These are phyloP conservation scores for Pichia sp. DNA, from an alignment of 1,139 yeast species.

Conservation along the genomic window DNA sequence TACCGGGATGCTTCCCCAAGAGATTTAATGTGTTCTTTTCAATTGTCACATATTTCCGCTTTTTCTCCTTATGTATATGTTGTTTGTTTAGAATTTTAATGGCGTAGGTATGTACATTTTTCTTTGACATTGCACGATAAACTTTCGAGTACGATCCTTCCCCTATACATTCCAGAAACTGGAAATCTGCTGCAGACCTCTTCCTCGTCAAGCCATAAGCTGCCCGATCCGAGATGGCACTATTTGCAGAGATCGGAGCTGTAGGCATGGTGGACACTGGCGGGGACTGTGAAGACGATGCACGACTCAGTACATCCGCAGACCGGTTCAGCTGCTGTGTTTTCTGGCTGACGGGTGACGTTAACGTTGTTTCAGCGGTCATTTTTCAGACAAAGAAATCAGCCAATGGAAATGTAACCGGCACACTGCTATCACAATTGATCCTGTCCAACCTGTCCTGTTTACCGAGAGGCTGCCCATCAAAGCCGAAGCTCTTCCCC, in stretches of 20 bases:
- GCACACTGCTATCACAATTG: not conserved
- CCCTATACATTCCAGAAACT: constrained; percentile 82
- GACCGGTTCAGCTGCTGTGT: not conserved
- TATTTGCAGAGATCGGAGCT: not conserved
- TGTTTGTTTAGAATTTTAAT: constrained; percentile 87
- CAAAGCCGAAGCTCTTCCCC: not conserved
- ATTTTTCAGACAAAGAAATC: not conserved
- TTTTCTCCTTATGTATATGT: constrained; percentile 91
- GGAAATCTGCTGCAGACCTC: constrained; percentile 77
- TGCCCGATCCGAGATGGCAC: not conserved
- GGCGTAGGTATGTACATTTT: constrained; percentile 74
- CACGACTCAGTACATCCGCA: not conserved
- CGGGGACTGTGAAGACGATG: not conserved
- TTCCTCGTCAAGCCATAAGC: constrained; percentile 30
- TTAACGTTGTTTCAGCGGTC: constrained; percentile 1
- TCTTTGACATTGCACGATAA: constrained; percentile 75
- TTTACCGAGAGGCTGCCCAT: not conserved
- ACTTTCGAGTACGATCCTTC: constrained; percentile 97
- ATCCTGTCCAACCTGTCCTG: not conserved
- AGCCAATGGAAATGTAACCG: constrained; percentile 1
- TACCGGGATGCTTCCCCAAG: constrained; percentile 80
- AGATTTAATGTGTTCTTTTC: constrained; percentile 90
- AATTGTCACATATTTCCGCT: constrained; percentile 92
- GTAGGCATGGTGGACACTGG: not conserved
- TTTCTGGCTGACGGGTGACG: not conserved